A percentile compares a stretch with the other conserved stretches of the same genome.
Conservation (phyloP, 2,329 filamentous ascomycete genomes). For the Trichoderma semiorbis region DNA sequence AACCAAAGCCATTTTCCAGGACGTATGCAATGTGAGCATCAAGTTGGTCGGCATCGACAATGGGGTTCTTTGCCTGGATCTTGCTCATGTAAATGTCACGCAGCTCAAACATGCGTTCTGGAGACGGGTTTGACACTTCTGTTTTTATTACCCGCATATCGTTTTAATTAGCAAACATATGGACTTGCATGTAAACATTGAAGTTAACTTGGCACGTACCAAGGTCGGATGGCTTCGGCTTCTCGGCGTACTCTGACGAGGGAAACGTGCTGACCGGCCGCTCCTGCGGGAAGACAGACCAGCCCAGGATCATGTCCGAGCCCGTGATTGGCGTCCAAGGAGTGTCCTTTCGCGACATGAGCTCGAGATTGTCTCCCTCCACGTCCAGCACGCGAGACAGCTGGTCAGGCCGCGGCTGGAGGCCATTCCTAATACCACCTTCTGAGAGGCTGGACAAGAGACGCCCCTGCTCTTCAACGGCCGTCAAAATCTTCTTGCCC, state of each 20-base stretch:
- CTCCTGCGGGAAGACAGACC: conserved; percentile 2
- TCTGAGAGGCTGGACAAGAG: not conserved
- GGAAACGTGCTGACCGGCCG: not conserved
- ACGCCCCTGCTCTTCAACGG: not conserved
- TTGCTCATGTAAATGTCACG: conserved; percentile 6
- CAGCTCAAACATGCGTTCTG: conserved; percentile 4
- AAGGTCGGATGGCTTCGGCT: not conserved
- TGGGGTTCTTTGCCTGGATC: not conserved
- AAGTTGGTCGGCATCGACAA: conserved; percentile 1
- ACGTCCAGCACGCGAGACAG: not conserved
- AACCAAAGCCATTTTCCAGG: not conserved
- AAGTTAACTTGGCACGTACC: not conserved
- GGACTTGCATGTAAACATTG: not conserved
- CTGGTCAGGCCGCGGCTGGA: not conserved
- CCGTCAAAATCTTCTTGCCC: conserved; percentile 4
- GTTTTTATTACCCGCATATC: not conserved
- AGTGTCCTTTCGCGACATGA: conserved; percentile 4
- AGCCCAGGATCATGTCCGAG: conserved; percentile 2
- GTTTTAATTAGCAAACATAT: not conserved
- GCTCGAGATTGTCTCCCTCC: not conserved
- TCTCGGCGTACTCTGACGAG: not conserved
- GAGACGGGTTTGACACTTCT: not conserved
- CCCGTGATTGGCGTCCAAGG: not conserved
- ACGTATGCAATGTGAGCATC: not conserved
- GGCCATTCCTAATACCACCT: not conserved